Percentiles rank a stretch among this genome's conserved stretches.
Evolutionary conservation across 306 rosid species (phyloP).

Genomic region (Gynostemma pentaphyllum): DNA sequence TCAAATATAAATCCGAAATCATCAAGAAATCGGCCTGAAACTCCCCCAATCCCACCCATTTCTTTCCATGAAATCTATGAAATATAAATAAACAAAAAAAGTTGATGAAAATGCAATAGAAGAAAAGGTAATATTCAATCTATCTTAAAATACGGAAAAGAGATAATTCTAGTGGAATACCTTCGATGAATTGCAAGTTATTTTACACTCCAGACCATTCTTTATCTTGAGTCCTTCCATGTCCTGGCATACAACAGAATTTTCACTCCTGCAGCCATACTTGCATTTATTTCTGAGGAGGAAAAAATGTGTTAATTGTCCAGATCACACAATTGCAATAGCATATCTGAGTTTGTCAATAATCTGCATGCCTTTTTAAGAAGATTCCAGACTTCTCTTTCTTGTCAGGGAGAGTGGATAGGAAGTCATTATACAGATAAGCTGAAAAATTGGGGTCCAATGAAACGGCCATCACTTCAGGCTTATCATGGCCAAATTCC

Average conservation of each 20-base stretch:
- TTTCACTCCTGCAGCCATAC: constrained; percentile 46
- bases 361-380: constrained; percentile 42
- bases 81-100: not conserved
- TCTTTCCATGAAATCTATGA: not conserved
- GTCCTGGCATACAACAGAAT: constrained; percentile 40
- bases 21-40: not conserved
- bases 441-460: constrained; percentile 85
- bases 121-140: too few relatives aligned
- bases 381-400: constrained; percentile 58
- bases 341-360: not conserved
- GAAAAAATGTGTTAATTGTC: not conserved
- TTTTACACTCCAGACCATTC: constrained; percentile 96
- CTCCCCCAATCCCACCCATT: not conserved
- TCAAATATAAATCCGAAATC: not conserved
- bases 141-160: not conserved
- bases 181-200: constrained; percentile 89
- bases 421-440: constrained; percentile 69
- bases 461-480: constrained; percentile 78
- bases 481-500: constrained; percentile 79
- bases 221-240: constrained; percentile 65
- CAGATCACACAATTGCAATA: not conserved
- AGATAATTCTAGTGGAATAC: constrained; percentile 16
- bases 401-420: constrained; percentile 47
- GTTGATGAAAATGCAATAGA: too few relatives aligned
- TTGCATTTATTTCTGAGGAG: constrained; percentile 57